Conservation (phyloP, 192 early-diverging fungal species). For the Lobulomyces angularis region DNA sequence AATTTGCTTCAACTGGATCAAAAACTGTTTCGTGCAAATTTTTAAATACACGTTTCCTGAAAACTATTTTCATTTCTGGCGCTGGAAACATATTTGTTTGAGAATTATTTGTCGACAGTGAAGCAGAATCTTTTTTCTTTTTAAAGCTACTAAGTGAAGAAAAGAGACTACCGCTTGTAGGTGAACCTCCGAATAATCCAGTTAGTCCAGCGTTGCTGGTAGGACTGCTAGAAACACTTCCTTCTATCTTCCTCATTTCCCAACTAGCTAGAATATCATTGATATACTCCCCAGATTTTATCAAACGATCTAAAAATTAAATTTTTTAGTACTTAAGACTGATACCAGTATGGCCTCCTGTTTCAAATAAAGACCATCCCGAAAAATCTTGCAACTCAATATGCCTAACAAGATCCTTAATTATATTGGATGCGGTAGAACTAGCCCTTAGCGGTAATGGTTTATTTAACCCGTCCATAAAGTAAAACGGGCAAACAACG, state of each 20-base stretch:
- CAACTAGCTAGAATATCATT: slow-evolving; percentile 25
- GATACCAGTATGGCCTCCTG: slow-evolving; percentile 10
- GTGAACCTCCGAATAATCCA: too few species aligned
- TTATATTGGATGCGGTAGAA: slow-evolving; percentile 32
- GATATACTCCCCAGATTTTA: slow-evolving; percentile 41
- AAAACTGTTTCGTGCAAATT: slow-evolving; percentile 19
- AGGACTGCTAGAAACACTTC: too few species aligned
- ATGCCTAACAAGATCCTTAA: slow-evolving; percentile 30
- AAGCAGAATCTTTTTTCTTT: too few species aligned
- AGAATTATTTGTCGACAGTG: too few species aligned
- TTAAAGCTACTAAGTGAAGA: too few species aligned
- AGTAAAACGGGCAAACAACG: slow-evolving; percentile 23
- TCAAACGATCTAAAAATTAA: slow-evolving; percentile 15
- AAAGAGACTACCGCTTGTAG: too few species aligned
- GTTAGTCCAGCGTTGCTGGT: too few species aligned
- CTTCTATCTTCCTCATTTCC: too few species aligned
- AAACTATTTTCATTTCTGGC: slow-evolving; percentile 13
- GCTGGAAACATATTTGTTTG: too few species aligned
- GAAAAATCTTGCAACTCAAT: slow-evolving; percentile 31
- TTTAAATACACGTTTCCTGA: slow-evolving; percentile 39
- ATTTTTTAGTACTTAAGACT: background rate
- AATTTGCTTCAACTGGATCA: slow-evolving; percentile 28
- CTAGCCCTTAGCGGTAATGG: slow-evolving; percentile 22
- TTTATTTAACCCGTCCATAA: slow-evolving; percentile 27
- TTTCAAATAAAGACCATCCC: slow-evolving; percentile 40